A percentile compares a stretch with the other conserved stretches of the same genome.
phyloP scores from a whole-genome alignment of 2,329 filamentous ascomycete species.

The Ilyonectria mors-panacis region DNA sequence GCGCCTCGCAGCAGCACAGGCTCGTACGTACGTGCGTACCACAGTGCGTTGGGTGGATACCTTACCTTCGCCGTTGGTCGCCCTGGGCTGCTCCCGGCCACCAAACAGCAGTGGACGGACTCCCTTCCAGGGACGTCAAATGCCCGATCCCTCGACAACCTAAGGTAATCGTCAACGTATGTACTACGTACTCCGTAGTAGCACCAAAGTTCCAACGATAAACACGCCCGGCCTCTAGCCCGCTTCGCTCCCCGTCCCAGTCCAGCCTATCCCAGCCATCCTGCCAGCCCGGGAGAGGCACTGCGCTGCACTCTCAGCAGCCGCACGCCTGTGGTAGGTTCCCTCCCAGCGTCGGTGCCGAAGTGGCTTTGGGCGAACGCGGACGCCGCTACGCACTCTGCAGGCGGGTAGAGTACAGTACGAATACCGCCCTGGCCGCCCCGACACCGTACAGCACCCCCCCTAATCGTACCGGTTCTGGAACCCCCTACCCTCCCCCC shows the following conservation, averaged over 20 bases:
- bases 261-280: background rate
- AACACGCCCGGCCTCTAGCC: background rate
- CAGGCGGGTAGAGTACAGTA: slow-evolving; percentile 15
- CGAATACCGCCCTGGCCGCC: background rate
- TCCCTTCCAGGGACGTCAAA: background rate
- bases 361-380: background rate
- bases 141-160: background rate
- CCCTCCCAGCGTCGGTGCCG: background rate
- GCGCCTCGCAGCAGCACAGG: background rate
- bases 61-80: background rate
- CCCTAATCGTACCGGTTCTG: slow-evolving; percentile 14
- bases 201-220: slow-evolving; percentile 5
- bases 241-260: background rate
- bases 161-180: background rate
- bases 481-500: slow-evolving; percentile 30
- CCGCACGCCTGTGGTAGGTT: background rate
- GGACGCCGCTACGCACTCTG: background rate
- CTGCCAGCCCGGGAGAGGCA: background rate
- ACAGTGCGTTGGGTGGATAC: background rate
- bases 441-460: slow-evolving; percentile 14
- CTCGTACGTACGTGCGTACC: background rate
- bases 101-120: background rate
- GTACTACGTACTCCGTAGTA: background rate
- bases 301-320: background rate
- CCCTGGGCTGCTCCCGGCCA: background rate